Evolutionary conservation across 2,329 filamentous ascomycete genomes (phyloP), one percentile per base, ranked within the genome.

Genomic region (Macrophomina phaseolina): DNA sequence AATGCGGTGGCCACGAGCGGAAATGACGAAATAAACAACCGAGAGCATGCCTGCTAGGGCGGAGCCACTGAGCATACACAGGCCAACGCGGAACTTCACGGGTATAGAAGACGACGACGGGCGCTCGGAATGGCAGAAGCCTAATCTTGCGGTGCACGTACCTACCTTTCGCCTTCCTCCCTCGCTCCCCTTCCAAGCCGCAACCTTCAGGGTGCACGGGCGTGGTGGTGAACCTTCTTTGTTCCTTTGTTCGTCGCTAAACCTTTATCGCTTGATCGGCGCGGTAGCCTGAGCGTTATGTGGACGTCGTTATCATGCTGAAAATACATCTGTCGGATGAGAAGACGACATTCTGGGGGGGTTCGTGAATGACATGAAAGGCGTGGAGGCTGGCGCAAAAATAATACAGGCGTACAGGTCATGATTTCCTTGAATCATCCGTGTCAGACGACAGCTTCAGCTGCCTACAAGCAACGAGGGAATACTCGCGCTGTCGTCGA

Each of bases 81-180:
- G 23, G 23, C 23, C 23, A 23, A 23, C 23, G 23, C 23, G 23
- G 23, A 23, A 23, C 23, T 23, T 23, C 23, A 23, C 23, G 23
- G 23, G 23, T 23, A 23, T 23, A 23, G 23, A 23, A 23, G 23
- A 48, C n/a, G 42, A 48, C 9, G 5, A 5, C 42, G 40, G 55
- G 38, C 16, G 40, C 28, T n/a, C 40, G 55, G 23, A 45, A 45
- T n/a, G 45, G 4, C 30, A n/a, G 18, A 40, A 46, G 56, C 28
- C 42, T 61, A 61, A 61, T 34, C 23, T 23, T 23, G 11, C 14
- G 8, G 56, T 14, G 56, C 56, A 61, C 56, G 56, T 34, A 30
- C 55, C 53, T 38, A 28, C 9, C 23, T 34, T 60, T 60, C 23
- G 23, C 23, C 23, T 23, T 23, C 23, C 23, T 23, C 23, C 23